Base-by-base conservation (phyloP, 371 early-diverging fungal species). In the Conidiobolus incongruus region DNA sequence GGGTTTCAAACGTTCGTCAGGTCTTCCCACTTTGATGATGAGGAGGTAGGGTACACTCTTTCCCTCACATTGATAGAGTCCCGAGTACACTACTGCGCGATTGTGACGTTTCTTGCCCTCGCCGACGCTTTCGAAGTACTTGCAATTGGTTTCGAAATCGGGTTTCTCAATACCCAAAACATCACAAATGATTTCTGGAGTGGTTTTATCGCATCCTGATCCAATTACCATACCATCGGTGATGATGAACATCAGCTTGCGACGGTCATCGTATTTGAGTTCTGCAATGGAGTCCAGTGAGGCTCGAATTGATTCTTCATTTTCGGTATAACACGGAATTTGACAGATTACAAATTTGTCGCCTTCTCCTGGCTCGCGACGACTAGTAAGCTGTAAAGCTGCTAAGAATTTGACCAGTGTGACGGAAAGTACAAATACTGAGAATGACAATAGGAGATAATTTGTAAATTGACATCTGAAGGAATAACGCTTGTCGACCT, bases 271-370 rank as follows among this genome's bases (percentile, higher is more conserved):
- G 45, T 80, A 80, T 16, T 68, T 58, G 13, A 75, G 55, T 0
- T 59, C 50, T 15, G 72, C 66, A 45, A 83, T 64, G 4, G 81
- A 78, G 48, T 80, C 74, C 44, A 81, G 62, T 0, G 81, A 77
- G 38, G 59, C 62, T 29, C 63, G 65, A 12, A 87, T 49, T 1
- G 77, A 75, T 15, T 79, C 80, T 53, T 74, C 72, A 30, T 72
- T 78, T 63, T 87, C 88, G 1, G 81, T 73, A 52, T 84, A 87
- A 51, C 81, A 79, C 5, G 85, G 75, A 2, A 84, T 75, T 53
- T 90, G 80, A 53, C 87, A 76, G 45, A 98, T 82, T 17, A 85
- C 81, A 60, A 95, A 95, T 59, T 84, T 82, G 49, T 85, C 81
- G 34, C 77, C 75, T 21, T 75, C 74, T 49, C 84, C 81, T 0